These are phyloP conservation scores for Paragyromitra xinjiangensis DNA, from an alignment of 495 filamentous ascomycete species.

Conservation along the genomic window DNA sequence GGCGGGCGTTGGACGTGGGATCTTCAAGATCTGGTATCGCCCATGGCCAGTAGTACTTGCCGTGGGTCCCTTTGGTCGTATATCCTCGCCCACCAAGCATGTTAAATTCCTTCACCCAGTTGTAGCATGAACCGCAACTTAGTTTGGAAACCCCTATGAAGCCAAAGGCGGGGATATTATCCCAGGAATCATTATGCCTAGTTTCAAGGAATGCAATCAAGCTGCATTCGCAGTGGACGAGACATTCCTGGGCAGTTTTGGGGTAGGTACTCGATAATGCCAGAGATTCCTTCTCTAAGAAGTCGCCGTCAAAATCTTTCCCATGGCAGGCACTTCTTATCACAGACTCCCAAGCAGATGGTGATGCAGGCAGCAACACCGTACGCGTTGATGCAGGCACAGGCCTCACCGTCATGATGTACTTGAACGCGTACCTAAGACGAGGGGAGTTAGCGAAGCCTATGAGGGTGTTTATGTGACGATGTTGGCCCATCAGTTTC, in stretches of 20 bases:
- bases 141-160: conserved; percentile 15
- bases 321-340: not conserved
- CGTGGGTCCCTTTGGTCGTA: not conserved
- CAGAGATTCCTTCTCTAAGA: not conserved
- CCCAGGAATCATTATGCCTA: no score
- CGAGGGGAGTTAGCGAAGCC: conserved; percentile 2
- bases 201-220: conserved; percentile 6
- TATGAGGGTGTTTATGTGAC: not conserved
- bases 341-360: not conserved
- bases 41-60: conserved; percentile 6
- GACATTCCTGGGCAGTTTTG: not conserved
- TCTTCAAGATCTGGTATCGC: not conserved
- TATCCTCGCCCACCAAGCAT: not conserved
- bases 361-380: not conserved
- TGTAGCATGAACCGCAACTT: not conserved
- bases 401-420: not conserved
- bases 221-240: conserved; percentile 1
- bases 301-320: no score
- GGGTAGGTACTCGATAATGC: not conserved
- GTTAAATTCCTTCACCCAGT: not conserved
- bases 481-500: not conserved
- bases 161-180: not conserved
- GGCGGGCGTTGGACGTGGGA: not conserved
- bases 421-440: not conserved
- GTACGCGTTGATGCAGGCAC: not conserved